A percentile compares a stretch with the other conserved stretches of the same genome.
Evolutionary conservation across 2,329 filamentous ascomycete species (phyloP).

Genomic region (Alternaria ethzedia): DNA sequence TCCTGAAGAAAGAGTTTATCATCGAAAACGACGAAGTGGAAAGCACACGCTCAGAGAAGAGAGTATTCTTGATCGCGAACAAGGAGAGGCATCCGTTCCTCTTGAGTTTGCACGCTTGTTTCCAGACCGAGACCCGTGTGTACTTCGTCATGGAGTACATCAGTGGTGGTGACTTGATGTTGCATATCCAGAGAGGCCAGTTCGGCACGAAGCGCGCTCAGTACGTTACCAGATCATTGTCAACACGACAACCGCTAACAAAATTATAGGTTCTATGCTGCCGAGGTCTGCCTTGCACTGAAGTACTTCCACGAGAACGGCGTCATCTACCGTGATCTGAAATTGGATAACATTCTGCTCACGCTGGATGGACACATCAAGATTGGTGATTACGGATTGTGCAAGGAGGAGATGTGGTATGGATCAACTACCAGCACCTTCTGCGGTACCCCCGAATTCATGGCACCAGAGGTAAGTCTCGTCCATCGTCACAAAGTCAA

Average conservation of each 20-base stretch:
- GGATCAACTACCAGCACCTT: constrained; percentile 96
- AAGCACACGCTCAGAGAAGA: constrained; percentile 95
- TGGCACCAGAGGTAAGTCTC: constrained; percentile 86
- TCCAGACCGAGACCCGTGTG: constrained; percentile 97
- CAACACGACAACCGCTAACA: constrained; percentile 17
- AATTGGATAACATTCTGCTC: constrained; percentile 87
- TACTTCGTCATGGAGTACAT: constrained; percentile 99
- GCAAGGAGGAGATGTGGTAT: constrained; percentile 99
- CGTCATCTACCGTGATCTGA: constrained; percentile 89
- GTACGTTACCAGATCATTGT: constrained; percentile 60
- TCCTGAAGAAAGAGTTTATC: constrained; percentile 99
- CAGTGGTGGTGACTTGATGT: constrained; percentile 96
- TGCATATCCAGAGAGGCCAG: constrained; percentile 96
- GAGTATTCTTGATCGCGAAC: constrained; percentile 96
- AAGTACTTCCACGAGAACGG: constrained; percentile 99
- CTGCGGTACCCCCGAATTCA: constrained; percentile 99
- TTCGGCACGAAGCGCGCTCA: constrained; percentile 96
- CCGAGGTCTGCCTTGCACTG: constrained; percentile 93
- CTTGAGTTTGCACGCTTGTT: constrained; percentile 93
- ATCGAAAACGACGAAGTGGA: constrained; percentile 99
- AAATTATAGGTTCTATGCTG: constrained; percentile 81
- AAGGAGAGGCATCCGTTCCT: constrained; percentile 96
- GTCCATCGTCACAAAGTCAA: not conserved
- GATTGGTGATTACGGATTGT: constrained; percentile 97
- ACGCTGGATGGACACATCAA: constrained; percentile 98